Evolutionary conservation across 2,329 filamentous ascomycete species (phyloP).

Genomic region (Trichophaea hybrida): DNA sequence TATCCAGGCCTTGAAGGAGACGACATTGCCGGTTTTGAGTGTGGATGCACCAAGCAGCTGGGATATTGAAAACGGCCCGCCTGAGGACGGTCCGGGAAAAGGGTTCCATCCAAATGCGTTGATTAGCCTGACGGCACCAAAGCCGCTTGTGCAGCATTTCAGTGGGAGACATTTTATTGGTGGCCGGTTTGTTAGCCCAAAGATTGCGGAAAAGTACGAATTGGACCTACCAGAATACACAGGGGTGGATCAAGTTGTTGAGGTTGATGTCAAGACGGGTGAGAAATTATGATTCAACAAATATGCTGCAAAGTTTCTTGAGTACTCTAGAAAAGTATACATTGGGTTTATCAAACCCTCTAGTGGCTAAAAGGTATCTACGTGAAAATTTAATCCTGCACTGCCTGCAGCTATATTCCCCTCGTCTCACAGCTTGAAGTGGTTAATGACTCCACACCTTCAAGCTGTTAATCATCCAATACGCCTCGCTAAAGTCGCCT

Average conservation of each 20-base stretch:
- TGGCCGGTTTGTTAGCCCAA: slow-evolving; percentile 66
- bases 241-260: slow-evolving; percentile 78
- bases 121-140: slow-evolving; percentile 83
- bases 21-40: slow-evolving; percentile 62
- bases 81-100: slow-evolving; percentile 58
- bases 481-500: slow-evolving; percentile 53
- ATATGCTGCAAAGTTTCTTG: too few relatives aligned
- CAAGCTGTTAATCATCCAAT: slow-evolving; percentile 62
- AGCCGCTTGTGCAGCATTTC: slow-evolving; percentile 74
- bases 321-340: too few relatives aligned
- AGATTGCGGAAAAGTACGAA: slow-evolving; percentile 70
- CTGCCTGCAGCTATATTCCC: too few relatives aligned
- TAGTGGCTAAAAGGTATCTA: too few relatives aligned
- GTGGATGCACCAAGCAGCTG: slow-evolving; percentile 91
- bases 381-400: too few relatives aligned
- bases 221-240: slow-evolving; percentile 71
- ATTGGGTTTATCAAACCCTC: too few relatives aligned
- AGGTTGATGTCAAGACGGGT: slow-evolving; percentile 37
- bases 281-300: neutral
- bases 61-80: slow-evolving; percentile 80
- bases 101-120: slow-evolving; percentile 66
- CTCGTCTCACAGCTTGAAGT: neutral
- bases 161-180: slow-evolving; percentile 82
- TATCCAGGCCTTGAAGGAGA: slow-evolving; percentile 60
- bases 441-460: slow-evolving; percentile 39